Evolutionary conservation across 306 rosid species (phyloP).

Genomic region (Potentilla sterilis): DNA sequence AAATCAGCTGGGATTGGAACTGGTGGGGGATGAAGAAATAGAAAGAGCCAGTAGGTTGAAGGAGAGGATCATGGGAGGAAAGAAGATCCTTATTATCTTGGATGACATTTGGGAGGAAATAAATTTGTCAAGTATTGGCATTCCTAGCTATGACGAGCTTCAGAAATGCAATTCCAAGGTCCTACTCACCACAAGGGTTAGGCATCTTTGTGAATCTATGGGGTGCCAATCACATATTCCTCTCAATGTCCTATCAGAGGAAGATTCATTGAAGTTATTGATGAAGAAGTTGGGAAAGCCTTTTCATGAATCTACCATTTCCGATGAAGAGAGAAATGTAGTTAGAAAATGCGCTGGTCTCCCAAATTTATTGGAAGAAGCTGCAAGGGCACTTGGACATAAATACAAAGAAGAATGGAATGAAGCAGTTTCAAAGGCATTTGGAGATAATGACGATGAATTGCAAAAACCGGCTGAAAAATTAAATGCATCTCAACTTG

Average conservation of each 20-base stretch:
- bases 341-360: constrained; percentile 23
- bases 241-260: background rate
- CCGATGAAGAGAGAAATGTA: background rate
- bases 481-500: background rate
- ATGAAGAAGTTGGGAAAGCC: background rate
- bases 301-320: background rate
- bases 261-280: constrained; percentile 22
- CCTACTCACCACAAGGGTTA: constrained; percentile 16
- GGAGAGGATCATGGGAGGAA: background rate
- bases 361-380: constrained; percentile 17
- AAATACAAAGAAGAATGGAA: constrained; percentile 19
- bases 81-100: constrained; percentile 20
- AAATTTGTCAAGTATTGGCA: constrained; percentile 4
- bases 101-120: constrained; percentile 22
- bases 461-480: background rate
- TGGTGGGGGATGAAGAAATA: too few species aligned
- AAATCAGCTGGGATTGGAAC: background rate
- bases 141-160: constrained; percentile 10
- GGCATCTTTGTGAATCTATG: constrained; percentile 6
- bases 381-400: constrained; percentile 25
- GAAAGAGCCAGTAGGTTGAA: constrained; percentile 1
- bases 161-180: constrained; percentile 16
- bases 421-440: background rate
- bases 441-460: background rate
- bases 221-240: background rate